Conservation (phyloP, 306 rosid species). For the Betula pendula region DNA sequence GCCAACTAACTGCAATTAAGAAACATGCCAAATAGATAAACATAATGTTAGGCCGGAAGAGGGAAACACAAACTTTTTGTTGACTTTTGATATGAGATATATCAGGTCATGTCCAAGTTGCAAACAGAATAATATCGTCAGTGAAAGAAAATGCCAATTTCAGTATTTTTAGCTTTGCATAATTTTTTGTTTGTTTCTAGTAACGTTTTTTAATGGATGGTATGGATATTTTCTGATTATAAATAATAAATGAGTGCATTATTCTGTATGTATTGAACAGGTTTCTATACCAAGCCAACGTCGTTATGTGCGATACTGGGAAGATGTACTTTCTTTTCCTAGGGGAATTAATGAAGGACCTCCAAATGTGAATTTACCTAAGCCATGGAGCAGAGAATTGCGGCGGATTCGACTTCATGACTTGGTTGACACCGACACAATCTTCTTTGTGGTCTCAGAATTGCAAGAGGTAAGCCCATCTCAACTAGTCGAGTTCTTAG, state of each 20-base stretch:
- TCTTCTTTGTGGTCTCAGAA: slow-evolving; percentile 78
- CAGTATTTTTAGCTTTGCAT: background rate
- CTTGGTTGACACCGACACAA: slow-evolving; percentile 55
- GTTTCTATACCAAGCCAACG: slow-evolving; percentile 99
- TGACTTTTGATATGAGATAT: background rate
- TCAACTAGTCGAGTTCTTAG: background rate
- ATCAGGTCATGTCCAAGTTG: background rate
- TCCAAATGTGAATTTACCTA: slow-evolving; percentile 57
- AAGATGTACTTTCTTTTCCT: slow-evolving; percentile 52
- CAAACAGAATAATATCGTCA: background rate
- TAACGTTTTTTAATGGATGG: background rate
- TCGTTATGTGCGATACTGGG: slow-evolving; percentile 79
- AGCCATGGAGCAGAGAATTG: slow-evolving; percentile 71
- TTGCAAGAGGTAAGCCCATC: slow-evolving; percentile 59
- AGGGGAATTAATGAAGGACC: slow-evolving; percentile 35
- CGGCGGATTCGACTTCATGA: slow-evolving; percentile 81
- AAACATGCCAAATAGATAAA: background rate
- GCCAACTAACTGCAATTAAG: background rate
- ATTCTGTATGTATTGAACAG: slow-evolving; percentile 41
- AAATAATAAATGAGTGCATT: background rate
- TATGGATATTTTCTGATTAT: background rate
- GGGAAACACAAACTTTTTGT: background rate
- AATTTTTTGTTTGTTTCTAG: background rate
- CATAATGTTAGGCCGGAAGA: background rate
- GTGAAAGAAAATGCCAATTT: background rate